Evolutionary conservation across 495 filamentous ascomycete genomes (phyloP), one percentile per base, ranked within the genome.

Genomic region (Penicillium soppii): DNA sequence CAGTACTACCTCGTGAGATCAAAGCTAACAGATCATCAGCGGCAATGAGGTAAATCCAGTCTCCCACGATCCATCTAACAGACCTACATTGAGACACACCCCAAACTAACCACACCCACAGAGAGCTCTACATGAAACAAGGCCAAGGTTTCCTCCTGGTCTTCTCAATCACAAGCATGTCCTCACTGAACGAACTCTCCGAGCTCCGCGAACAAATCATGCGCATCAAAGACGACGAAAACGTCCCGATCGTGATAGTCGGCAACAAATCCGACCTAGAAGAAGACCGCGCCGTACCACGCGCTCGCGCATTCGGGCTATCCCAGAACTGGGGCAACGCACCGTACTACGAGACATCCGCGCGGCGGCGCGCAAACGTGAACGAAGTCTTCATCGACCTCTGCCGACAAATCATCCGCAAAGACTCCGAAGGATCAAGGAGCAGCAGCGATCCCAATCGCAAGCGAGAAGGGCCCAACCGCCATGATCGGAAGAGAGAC

Each of bases 261-360:
- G 94, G 94, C 56, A 98, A 98, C 76, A 98, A 98, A 69, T 90
- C 87, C 23, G 94, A 98, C 62, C 82, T 98, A 10, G 91, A 95
- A 70, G 91, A 96, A 61, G 89, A 96, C 61, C 86, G 94, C 27
- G 82, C 81, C 15, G 91, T 98, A 22, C 85, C 89, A 17, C 83
- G 91, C 16, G 81, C 86, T 36, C 86, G 85, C 51, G 94, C 91
- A 16, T 96, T 97, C 65, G 71, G 82, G n/a, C 77, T 97, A 44
- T 90, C 87, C 15, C 89, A 95, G 61, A 84, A 78, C 59, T 98
- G 94, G 94, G 87, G 87, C 33, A 84, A 85, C 56, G 89, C 88
- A 22, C 95, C 94, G 2, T 97, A 97, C 68, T 97, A 97, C 66
- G 94, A 98, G 75, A 88, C 94, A 20, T 90, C 85, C 45, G 94